Conservation (phyloP, 1,139 yeast genomes). For the Hansenula sp. region DNA sequence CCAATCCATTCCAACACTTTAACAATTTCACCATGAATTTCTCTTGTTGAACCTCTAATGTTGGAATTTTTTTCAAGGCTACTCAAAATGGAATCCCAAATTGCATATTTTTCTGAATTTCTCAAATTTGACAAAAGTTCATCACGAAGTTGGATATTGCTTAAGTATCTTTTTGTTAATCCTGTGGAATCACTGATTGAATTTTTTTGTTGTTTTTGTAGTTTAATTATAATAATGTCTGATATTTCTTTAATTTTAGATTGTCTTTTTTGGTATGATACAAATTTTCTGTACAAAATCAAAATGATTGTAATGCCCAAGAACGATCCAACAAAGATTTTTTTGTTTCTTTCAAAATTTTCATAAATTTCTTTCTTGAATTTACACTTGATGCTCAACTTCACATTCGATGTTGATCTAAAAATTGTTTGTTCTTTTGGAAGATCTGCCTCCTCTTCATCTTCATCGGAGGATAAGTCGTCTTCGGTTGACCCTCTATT, state of each 20-base stretch:
- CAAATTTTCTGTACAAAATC: slow-evolving; percentile 31
- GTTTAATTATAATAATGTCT: slow-evolving; percentile 37
- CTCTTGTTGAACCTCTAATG: slow-evolving; percentile 55
- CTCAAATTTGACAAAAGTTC: slow-evolving; percentile 47
- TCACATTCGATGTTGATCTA: slow-evolving; percentile 71
- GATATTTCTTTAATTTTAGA: slow-evolving; percentile 29
- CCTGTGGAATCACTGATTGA: slow-evolving; percentile 31
- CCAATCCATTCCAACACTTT: slow-evolving; percentile 86
- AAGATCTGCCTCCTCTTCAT: slow-evolving; percentile 33
- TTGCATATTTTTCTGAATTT: slow-evolving; percentile 37
- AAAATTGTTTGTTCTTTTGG: slow-evolving; percentile 43
- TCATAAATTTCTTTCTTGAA: slow-evolving; percentile 50
- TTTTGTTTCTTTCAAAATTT: slow-evolving; percentile 42
- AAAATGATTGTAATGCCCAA: slow-evolving; percentile 23
- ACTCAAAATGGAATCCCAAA: slow-evolving; percentile 61
- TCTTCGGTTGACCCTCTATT: slow-evolving; percentile 25
- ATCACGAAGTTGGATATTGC: slow-evolving; percentile 77
- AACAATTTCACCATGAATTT: slow-evolving; percentile 77
- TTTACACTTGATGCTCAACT: slow-evolving; percentile 59
- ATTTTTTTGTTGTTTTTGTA: slow-evolving; percentile 35
- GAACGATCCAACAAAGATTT: slow-evolving; percentile 28
- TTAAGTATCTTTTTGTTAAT: slow-evolving; percentile 45
- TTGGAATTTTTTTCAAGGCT: slow-evolving; percentile 65
- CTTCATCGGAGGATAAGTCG: slow-evolving; percentile 28
- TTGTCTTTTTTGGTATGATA: slow-evolving; percentile 34